Evolutionary conservation across 1,284 basidiomycete genomes (phyloP), one percentile per base, ranked within the genome.

Genomic region (Irpex rosettiformis): DNA sequence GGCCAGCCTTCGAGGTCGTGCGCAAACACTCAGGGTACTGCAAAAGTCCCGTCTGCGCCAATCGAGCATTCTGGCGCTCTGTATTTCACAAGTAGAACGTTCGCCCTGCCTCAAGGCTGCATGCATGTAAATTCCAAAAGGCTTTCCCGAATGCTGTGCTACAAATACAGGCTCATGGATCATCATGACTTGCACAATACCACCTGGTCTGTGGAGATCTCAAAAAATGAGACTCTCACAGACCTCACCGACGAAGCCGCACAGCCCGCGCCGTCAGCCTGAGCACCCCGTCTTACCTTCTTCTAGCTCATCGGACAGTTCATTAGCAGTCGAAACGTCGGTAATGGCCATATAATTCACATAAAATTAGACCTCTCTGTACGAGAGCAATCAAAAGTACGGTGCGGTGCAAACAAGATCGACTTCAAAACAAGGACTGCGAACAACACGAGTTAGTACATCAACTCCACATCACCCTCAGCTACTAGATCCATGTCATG

Each of bases 401-500:
- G 24, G 25, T 51, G 48, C 48, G 21, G 27, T 51, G 48, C 25
- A 51, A 51, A 11, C 25, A 51, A 51, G 48, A 51, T 28, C 28
- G 27, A 59, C 48, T 59, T 58, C 25, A 52, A 53, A 53, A 56
- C 45, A 55, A 57, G 43, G 48, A 53, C 62, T 59, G 52, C 64
- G 10, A 51, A 68, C 54, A 64, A 68, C 67, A 71, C 66, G 21
- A 53, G 22, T 82, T 76, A 90, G 72, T 90, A 90, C 65, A 79
- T 84, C 75, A 91, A 73, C 73, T 91, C 90, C 61, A 93, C 84
- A 69, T 93, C 90, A 22, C 91, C 90, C 80, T 93, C 90, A 30
- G 90, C 90, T 63, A 93, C 91, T 68, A 89, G 75, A 74, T 93
- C 90, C 88, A 93, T 92, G 71, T 93, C 91, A 69, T 93, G 88